A percentile compares a stretch with the other conserved stretches of the same genome.
phyloP scores from a whole-genome alignment of 1,139 yeast species.

The Petasospora rhodanensis region DNA sequence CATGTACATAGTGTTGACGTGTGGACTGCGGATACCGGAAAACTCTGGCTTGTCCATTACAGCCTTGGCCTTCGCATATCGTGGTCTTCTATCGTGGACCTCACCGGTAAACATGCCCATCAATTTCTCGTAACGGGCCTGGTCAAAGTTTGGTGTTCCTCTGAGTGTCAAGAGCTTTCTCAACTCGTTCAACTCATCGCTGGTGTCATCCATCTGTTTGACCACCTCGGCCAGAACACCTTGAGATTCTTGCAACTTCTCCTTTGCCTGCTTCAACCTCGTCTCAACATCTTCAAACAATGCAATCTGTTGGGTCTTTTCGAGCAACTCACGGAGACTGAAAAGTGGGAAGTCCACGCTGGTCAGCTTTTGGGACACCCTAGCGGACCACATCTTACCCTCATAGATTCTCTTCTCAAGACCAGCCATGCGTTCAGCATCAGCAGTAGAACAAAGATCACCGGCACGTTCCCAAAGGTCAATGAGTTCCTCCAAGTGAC shows the following conservation, averaged over 20 bases:
- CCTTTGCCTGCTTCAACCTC: slow-evolving; percentile 19
- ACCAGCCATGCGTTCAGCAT: slow-evolving; percentile 18
- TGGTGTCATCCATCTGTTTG: slow-evolving; percentile 7
- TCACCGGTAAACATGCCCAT: slow-evolving; percentile 24
- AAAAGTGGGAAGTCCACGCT: slow-evolving; percentile 17
- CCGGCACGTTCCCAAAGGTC: slow-evolving; percentile 41
- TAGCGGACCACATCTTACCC: slow-evolving; percentile 24
- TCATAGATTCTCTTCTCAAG: slow-evolving; percentile 18
- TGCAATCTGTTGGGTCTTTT: slow-evolving; percentile 23
- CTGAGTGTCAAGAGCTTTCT: slow-evolving; percentile 9
- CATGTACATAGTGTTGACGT: too few relatives aligned
- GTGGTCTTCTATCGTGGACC: slow-evolving; percentile 29
- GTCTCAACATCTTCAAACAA: slow-evolving; percentile 18
- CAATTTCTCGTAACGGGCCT: slow-evolving; percentile 9
- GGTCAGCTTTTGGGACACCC: slow-evolving; percentile 29
- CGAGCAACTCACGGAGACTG: slow-evolving; percentile 21
- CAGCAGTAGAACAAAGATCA: slow-evolving; percentile 27
- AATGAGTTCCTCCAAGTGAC: slow-evolving; percentile 31
- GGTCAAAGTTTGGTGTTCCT: slow-evolving; percentile 13
- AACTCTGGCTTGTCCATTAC: slow-evolving; percentile 20
- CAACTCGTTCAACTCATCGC: slow-evolving; percentile 28
- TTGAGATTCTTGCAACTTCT: slow-evolving; percentile 12
- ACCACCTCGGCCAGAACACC: slow-evolving; percentile 7
- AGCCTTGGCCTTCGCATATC: slow-evolving; percentile 25
- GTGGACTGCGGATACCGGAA: too few relatives aligned